A percentile compares a stretch with the other conserved stretches of the same genome.
These are phyloP conservation scores for Helicocarpus griseus DNA, from an alignment of 2,329 filamentous ascomycete species.

Conservation along the genomic window DNA sequence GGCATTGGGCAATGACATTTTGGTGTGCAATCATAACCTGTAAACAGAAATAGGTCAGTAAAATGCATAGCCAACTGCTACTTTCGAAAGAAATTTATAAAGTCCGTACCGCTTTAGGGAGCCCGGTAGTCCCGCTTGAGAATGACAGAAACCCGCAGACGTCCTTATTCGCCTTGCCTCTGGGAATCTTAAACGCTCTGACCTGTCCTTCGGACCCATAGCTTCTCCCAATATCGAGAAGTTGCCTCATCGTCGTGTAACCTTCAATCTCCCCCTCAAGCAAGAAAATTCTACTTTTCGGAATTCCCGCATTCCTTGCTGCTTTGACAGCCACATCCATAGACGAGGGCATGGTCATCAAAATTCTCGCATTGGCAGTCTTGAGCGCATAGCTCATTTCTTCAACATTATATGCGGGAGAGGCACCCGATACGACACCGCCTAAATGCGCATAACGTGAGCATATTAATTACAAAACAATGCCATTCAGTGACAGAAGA, in stretches of 20 bases:
- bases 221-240: constrained; percentile 22
- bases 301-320: constrained; percentile 46
- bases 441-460: too few relatives aligned
- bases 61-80: too few relatives aligned
- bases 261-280: constrained; percentile 45
- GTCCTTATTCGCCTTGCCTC: constrained; percentile 47
- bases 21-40: constrained; percentile 45
- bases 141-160: constrained; percentile 46
- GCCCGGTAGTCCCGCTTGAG: constrained; percentile 40
- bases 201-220: constrained; percentile 36
- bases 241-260: constrained; percentile 34
- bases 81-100: too few relatives aligned
- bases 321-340: constrained; percentile 47
- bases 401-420: constrained; percentile 56
- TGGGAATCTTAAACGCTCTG: constrained; percentile 40
- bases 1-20: constrained; percentile 50
- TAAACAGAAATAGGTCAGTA: not conserved
- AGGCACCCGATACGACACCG: constrained; percentile 52
- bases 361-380: constrained; percentile 46
- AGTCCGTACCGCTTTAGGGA: constrained; percentile 42
- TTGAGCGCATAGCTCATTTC: constrained; percentile 58
- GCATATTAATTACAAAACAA: too few relatives aligned
- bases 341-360: constrained; percentile 48
- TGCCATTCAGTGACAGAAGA: constrained; percentile 46
- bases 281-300: constrained; percentile 44